Evolutionary conservation across 2,329 filamentous ascomycete species (phyloP).

Genomic region (Gnomoniopsis smithogilvyi): DNA sequence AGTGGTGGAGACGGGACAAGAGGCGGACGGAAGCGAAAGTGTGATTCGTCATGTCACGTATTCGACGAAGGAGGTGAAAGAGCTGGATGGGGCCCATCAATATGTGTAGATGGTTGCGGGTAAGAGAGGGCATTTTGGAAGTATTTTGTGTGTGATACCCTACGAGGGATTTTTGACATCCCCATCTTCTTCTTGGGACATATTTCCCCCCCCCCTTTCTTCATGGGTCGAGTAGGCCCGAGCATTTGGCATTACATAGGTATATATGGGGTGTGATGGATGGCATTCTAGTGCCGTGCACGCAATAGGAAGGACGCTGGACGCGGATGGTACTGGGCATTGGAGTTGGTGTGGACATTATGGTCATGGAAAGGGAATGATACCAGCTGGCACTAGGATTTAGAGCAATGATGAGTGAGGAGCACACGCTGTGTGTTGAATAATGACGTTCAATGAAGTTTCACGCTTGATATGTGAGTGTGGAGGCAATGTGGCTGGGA

Average conservation of each 20-base stretch:
- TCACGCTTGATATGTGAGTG: background rate
- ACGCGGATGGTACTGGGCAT: background rate
- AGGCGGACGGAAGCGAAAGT: constrained; percentile 19
- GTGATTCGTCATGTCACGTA: constrained; percentile 43
- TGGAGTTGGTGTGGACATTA: background rate
- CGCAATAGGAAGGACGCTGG: background rate
- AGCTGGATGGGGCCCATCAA: constrained; percentile 32
- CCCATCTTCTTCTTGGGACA: background rate
- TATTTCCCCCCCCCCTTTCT: constrained; percentile 4
- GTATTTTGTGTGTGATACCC: background rate
- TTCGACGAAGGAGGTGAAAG: constrained; percentile 32
- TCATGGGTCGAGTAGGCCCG: background rate
- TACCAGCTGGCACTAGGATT: background rate
- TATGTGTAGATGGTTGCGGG: constrained; percentile 31
- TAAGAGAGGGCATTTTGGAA: background rate
- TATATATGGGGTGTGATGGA: background rate
- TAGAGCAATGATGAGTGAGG: background rate
- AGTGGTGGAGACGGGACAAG: constrained; percentile 37
- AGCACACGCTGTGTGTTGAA: background rate
- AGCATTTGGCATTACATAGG: background rate
- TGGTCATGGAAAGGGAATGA: background rate
- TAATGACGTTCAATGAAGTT: background rate
- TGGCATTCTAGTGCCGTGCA: background rate
- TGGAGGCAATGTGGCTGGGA: background rate
- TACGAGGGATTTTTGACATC: background rate